These are phyloP conservation scores for Tephrocybe sp. DNA, from an alignment of 768 basidiomycete species.

Conservation along the genomic window DNA sequence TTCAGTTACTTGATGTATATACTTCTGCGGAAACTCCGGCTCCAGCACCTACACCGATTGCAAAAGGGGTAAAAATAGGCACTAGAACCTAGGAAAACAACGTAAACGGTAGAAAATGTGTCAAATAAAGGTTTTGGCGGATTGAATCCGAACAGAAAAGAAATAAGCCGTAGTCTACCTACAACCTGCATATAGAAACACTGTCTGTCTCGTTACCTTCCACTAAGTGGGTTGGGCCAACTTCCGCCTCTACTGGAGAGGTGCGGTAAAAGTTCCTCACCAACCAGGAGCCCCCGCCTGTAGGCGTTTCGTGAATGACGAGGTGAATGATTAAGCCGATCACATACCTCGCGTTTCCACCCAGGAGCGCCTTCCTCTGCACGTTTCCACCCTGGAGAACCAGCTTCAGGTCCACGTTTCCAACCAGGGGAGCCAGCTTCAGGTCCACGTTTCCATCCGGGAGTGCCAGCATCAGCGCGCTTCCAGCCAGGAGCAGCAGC, in stretches of 20 bases:
- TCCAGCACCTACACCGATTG: too few relatives aligned
- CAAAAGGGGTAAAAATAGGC: too few relatives aligned
- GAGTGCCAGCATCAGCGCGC: not conserved
- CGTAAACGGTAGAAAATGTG: constrained; percentile 8
- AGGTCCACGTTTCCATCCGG: not conserved
- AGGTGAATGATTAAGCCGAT: not conserved
- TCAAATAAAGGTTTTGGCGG: constrained; percentile 6
- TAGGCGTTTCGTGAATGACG: not conserved
- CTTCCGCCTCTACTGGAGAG: too few relatives aligned
- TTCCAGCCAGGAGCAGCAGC: constrained; percentile 3
- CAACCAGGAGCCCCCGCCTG: not conserved
- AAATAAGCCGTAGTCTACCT: constrained; percentile 5
- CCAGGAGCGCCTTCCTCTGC: not conserved
- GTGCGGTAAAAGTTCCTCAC: too few relatives aligned
- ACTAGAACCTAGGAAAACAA: not conserved
- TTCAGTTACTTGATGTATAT: too few relatives aligned
- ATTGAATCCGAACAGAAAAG: not conserved
- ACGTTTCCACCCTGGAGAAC: constrained; percentile 5
- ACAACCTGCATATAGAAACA: constrained; percentile 3
- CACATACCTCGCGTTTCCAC: not conserved
- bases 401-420: constrained; percentile 2
- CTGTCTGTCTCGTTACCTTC: constrained; percentile 2
- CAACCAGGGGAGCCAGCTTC: not conserved
- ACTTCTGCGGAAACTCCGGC: too few relatives aligned
- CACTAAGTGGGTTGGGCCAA: too few relatives aligned